Percentiles rank a stretch among this genome's conserved stretches.
Conservation (phyloP, 371 early-diverging fungal genomes). For the Mucor indicus region DNA sequence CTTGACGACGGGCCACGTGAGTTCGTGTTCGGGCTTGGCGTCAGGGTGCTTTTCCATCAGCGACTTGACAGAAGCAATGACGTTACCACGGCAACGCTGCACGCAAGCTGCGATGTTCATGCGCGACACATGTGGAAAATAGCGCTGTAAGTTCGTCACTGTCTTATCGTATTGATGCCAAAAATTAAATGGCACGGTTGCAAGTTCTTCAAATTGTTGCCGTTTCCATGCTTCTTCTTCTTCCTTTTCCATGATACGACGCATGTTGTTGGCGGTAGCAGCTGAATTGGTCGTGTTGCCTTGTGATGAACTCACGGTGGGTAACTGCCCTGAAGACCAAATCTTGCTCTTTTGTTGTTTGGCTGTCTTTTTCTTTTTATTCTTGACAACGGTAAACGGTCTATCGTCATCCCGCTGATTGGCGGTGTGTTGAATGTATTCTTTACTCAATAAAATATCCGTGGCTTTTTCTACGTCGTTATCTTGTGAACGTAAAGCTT, state of each 20-base stretch:
- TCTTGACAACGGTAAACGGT: not conserved
- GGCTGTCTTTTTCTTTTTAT: constrained; percentile 9
- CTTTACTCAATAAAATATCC: constrained; percentile 28
- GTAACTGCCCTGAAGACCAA: constrained; percentile 16
- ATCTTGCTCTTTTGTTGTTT: not conserved
- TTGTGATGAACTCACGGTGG: not conserved
- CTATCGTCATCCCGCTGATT: not conserved
- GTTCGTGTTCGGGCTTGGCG: constrained; percentile 16
- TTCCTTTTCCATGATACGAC: constrained; percentile 1
- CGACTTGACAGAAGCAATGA: constrained; percentile 19
- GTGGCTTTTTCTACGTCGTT: constrained; percentile 40
- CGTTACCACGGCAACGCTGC: constrained; percentile 18
- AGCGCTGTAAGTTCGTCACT: not conserved
- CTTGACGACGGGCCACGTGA: constrained; percentile 19
- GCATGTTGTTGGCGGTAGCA: constrained; percentile 1
- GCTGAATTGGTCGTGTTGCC: constrained; percentile 1
- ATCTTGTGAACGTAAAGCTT: constrained; percentile 17
- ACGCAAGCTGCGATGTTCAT: constrained; percentile 8
- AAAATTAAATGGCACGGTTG: constrained; percentile 28
- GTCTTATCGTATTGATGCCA: constrained; percentile 38
- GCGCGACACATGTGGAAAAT: constrained; percentile 11
- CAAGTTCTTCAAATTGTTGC: constrained; percentile 4
- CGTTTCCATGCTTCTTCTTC: no score
- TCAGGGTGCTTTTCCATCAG: constrained; percentile 18
- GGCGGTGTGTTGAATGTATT: constrained; percentile 12